Evolutionary conservation across 345 rosid species (phyloP).

Genomic region (Euclidium syriacum): DNA sequence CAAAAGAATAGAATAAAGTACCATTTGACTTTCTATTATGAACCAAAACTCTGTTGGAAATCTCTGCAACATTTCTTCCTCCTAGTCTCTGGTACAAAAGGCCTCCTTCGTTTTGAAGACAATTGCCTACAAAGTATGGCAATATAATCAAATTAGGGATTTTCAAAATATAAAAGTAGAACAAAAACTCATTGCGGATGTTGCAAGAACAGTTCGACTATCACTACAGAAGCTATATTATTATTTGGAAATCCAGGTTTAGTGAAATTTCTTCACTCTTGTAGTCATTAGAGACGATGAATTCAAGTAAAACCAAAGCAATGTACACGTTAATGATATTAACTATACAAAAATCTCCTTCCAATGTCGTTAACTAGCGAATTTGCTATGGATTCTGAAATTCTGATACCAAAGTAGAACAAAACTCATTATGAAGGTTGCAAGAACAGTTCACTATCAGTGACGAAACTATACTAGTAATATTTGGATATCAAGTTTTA

Average conservation of each 20-base stretch:
- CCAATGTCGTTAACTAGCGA: not conserved
- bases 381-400: not conserved
- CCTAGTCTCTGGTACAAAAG: slow-evolving; percentile 22
- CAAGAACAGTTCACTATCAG: not conserved
- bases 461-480: no score
- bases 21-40: slow-evolving; percentile 24
- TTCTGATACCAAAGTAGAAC: not conserved
- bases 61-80: slow-evolving; percentile 13
- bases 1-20: not conserved
- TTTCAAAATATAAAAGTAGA: not conserved
- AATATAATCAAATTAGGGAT: not conserved
- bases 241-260: not conserved
- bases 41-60: slow-evolving; percentile 30
- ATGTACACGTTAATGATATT: not conserved
- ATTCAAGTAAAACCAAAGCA: not conserved
- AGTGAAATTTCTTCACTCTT: not conserved
- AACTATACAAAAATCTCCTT: not conserved
- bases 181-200: not conserved
- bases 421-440: not conserved
- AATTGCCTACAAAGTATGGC: slow-evolving; percentile 38
- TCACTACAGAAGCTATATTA: no score
- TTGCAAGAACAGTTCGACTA: not conserved
- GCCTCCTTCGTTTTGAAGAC: slow-evolving; percentile 28
- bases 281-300: not conserved
- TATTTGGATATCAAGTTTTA: not conserved